Conservation (phyloP, 1,139 yeast species). For the Hyphopichia burtonii region DNA sequence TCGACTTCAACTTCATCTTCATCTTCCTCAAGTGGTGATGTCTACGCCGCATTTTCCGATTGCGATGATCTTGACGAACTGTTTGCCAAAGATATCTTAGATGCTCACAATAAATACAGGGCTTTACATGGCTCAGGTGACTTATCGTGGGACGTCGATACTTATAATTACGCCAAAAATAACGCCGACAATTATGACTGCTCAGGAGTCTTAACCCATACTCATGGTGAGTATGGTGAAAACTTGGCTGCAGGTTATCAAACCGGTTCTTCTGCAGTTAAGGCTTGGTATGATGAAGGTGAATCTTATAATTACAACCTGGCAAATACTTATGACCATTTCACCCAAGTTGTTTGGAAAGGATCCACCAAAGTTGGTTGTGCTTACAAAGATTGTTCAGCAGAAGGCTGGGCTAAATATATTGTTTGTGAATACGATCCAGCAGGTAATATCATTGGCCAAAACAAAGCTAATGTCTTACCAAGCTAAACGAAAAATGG, state of each 20-base stretch:
- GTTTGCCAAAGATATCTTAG: conserved; percentile 43
- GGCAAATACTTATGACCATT: conserved; percentile 54
- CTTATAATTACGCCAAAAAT: conserved; percentile 64
- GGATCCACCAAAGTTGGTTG: conserved; percentile 69
- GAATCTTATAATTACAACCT: conserved; percentile 49
- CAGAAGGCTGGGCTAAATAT: conserved; percentile 41
- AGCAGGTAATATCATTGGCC: conserved; percentile 48
- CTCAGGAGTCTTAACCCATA: conserved; percentile 65
- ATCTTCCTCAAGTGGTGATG: conserved; percentile 7
- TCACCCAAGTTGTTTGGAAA: conserved; percentile 87
- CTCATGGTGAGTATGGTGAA: conserved; percentile 82
- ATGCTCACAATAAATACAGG: conserved; percentile 68
- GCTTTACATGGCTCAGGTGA: conserved; percentile 59
- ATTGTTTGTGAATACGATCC: conserved; percentile 48
- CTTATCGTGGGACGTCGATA: conserved; percentile 60
- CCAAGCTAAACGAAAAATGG: conserved; percentile 5
- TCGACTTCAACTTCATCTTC: conserved; percentile 7
- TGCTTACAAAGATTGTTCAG: conserved; percentile 47
- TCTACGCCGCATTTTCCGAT: conserved; percentile 6
- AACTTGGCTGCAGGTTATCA: conserved; percentile 77
- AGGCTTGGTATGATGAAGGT: conserved; percentile 85
- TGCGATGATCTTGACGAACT: conserved; percentile 23
- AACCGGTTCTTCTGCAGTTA: conserved; percentile 54
- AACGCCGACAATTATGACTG: conserved; percentile 70
- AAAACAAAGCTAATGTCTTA: conserved; percentile 49